Evolutionary conservation across 208 protist species (phyloP).

Genomic region (Acanthamoeba castellanii): DNA sequence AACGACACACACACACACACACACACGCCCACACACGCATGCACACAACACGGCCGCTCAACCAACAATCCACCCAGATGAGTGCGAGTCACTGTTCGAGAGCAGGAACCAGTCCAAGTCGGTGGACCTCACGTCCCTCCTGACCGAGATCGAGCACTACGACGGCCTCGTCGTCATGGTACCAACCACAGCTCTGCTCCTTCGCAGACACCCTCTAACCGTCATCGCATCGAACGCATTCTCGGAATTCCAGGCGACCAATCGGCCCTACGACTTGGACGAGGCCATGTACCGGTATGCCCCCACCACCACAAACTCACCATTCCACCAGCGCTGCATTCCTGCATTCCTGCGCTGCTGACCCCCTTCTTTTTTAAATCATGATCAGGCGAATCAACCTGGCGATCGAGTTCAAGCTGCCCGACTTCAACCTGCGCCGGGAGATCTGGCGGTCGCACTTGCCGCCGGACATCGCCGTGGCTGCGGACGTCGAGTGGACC

Average conservation of each 20-base stretch:
- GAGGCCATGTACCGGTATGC: constrained; percentile 77
- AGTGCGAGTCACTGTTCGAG: constrained; percentile 83
- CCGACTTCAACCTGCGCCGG: constrained; percentile 75
- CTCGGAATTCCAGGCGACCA: constrained; percentile 67
- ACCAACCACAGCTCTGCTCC: neutral
- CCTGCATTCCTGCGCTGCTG: too few species aligned
- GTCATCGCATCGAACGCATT: neutral
- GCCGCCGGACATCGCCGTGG: constrained; percentile 71
- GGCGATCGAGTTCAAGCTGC: constrained; percentile 81
- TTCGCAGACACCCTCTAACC: neutral
- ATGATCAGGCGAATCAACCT: constrained; percentile 75
- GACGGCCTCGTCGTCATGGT: constrained; percentile 82
- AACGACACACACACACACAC: too few species aligned
- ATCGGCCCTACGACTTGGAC: constrained; percentile 78
- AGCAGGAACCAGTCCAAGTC: constrained; percentile 9
- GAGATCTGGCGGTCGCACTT: constrained; percentile 79
- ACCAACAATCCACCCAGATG: constrained; percentile 38
- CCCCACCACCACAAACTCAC: neutral
- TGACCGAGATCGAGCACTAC: constrained; percentile 84
- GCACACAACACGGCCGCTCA: neutral
- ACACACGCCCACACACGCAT: too few species aligned
- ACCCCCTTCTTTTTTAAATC: neutral
- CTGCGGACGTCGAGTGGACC: constrained; percentile 74
- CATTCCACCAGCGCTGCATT: neutral
- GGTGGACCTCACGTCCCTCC: constrained; percentile 76